Conservation (phyloP, 2,329 filamentous ascomycete species). For the Xylariaceae sp. region DNA sequence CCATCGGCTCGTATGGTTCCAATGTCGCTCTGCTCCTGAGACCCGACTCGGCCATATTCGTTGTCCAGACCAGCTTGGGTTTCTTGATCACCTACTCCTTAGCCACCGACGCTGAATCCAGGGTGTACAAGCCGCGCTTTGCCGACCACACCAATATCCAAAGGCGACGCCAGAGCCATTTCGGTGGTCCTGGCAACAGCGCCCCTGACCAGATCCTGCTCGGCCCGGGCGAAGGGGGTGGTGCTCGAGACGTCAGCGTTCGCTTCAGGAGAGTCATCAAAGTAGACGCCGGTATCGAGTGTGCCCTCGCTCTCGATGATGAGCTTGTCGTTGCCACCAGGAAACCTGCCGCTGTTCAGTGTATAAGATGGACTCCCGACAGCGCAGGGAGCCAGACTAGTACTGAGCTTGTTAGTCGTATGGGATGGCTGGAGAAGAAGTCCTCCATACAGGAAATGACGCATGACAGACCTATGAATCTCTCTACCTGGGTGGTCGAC, state of each 20-base stretch:
- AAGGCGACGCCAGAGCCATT: constrained; percentile 57
- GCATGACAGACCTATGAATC: constrained; percentile 92
- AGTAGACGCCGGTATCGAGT: constrained; percentile 90
- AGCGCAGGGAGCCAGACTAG: constrained; percentile 77
- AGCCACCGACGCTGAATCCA: constrained; percentile 74
- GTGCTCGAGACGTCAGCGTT: constrained; percentile 81
- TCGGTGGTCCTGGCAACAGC: constrained; percentile 51
- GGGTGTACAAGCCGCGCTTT: constrained; percentile 82
- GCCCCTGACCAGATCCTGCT: constrained; percentile 61
- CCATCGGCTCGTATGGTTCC: constrained; percentile 75
- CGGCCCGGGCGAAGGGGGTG: constrained; percentile 76
- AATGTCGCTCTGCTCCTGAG: constrained; percentile 83
- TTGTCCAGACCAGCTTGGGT: constrained; percentile 79
- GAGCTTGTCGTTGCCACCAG: constrained; percentile 88
- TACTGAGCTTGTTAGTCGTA: constrained; percentile 83
- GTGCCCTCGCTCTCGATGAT: constrained; percentile 83
- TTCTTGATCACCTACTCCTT: constrained; percentile 94
- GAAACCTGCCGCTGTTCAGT: constrained; percentile 92
- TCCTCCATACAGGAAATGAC: constrained; percentile 77
- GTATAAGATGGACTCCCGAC: constrained; percentile 91
- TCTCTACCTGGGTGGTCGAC: constrained; percentile 86
- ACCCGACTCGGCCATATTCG: constrained; percentile 87
- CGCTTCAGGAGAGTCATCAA: constrained; percentile 98
- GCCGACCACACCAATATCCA: constrained; percentile 62
- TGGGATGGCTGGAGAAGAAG: constrained; percentile 81